phyloP scores from a whole-genome alignment of 495 filamentous ascomycete genomes.

The Tuber brumale region DNA sequence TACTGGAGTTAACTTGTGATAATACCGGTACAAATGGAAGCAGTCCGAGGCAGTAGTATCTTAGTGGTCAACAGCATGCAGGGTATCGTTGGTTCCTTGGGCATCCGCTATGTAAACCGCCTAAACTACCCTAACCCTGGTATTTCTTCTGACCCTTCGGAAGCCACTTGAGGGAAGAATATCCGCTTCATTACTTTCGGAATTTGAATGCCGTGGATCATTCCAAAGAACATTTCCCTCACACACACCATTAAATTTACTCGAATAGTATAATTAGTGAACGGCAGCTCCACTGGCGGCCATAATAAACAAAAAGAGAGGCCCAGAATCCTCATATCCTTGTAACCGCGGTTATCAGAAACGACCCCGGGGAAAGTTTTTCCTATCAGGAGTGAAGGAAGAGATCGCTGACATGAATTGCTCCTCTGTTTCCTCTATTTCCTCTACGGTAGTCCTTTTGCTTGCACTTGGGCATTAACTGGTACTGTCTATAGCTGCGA shows the following conservation, averaged over 20 bases:
- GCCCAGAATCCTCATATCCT: background rate
- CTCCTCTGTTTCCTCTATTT: background rate
- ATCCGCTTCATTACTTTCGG: background rate
- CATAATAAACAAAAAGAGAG: background rate
- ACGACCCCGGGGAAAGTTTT: background rate
- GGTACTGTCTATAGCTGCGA: background rate
- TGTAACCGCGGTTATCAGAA: background rate
- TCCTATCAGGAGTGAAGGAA: background rate
- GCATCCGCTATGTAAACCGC: slow-evolving; percentile 3
- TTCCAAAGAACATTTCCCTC: slow-evolving; percentile 1
- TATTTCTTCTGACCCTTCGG: background rate
- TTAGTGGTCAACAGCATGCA: slow-evolving; percentile 3
- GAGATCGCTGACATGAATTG: background rate
- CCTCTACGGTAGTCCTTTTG: background rate
- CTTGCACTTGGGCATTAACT: background rate
- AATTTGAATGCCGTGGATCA: background rate
- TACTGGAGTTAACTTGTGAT: background rate
- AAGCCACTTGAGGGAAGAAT: background rate
- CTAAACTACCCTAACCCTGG: slow-evolving; percentile 29
- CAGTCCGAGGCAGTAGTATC: background rate
- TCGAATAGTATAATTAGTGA: background rate
- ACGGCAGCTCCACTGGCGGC: background rate
- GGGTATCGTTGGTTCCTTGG: slow-evolving; percentile 3
- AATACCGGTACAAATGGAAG: background rate
- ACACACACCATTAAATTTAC: background rate